Base-by-base conservation (phyloP, 495 filamentous ascomycete species). In the Daldinia childiae region DNA sequence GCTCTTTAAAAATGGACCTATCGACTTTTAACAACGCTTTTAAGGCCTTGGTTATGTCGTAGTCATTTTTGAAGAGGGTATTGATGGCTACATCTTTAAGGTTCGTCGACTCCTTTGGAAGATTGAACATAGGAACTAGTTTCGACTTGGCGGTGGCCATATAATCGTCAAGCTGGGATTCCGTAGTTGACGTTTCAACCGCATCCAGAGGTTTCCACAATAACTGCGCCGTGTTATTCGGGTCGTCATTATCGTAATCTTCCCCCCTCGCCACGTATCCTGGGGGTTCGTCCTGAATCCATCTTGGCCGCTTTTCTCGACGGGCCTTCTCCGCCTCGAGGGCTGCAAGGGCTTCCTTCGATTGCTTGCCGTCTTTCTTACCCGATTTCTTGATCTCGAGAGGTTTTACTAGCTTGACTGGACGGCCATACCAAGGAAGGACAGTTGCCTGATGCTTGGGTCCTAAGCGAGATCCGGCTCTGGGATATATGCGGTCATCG, bases 401-500 rank as follows among this genome's bases (percentile, higher is more conserved):
- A 7, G 94, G 89, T 77, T 98, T 98, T 60, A 97, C 93, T 48
- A 96, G 91, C 77, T 97, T 87, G 41, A 99, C 90, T 3, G 93
- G 89, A 62, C 87, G 88, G 6, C 96, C 96, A 54, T 87, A 89
- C 95, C 95, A 99, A 8, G 89, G 82, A 50, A 84, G 83, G 43
- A 97, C 93, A 71, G 89, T 89, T 1, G 95, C 95, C 82, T 99
- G 95, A 79, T 98, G 94, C 54, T 93, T 89, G 6, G 95, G 92
- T 11, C 96, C 96, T 30, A 98, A 80, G 9, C 96, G 91, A 62
- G 95, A 98, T 74, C 93, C 95, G 24, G 95, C 95, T 62, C 96
- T 90, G 19, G 95, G 95, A 72, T 98, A 98, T 66, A 98, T 98
- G 55, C 96, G 92, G 79, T 99, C 95, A 74, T 99, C 96, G 76